These are phyloP conservation scores for Colletotrichum liriopes DNA, from an alignment of 2,329 filamentous ascomycete species.

Conservation along the genomic window DNA sequence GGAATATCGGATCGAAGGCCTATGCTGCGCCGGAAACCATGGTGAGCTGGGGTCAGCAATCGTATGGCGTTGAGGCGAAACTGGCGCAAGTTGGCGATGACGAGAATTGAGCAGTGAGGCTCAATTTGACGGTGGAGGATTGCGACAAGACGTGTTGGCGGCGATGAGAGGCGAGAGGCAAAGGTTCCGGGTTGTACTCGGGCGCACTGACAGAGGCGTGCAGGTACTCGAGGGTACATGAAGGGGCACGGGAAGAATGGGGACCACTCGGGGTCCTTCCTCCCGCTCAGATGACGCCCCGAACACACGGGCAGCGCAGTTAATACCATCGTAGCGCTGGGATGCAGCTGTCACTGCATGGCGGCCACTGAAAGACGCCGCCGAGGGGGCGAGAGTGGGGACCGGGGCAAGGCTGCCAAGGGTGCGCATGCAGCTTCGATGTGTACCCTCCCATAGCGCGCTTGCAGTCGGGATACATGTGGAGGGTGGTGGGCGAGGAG, in stretches of 20 bases:
- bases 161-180: background rate
- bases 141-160: background rate
- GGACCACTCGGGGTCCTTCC: slow-evolving; percentile 5
- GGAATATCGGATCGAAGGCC: no score
- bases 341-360: slow-evolving; percentile 26
- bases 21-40: no score
- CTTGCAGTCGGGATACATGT: background rate
- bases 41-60: background rate
- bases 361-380: slow-evolving; percentile 3
- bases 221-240: background rate
- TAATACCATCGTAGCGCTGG: slow-evolving; percentile 4
- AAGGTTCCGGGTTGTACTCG: background rate
- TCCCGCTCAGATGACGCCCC: background rate
- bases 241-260: slow-evolving; percentile 5
- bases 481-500: background rate
- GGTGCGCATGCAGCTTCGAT: slow-evolving; percentile 18
- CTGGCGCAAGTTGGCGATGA: background rate
- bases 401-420: slow-evolving; percentile 35
- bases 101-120: background rate
- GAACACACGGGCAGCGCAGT: background rate
- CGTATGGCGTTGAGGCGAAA: background rate
- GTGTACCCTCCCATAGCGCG: background rate
- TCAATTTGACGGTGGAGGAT: background rate
- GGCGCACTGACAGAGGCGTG: background rate
- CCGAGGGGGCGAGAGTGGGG: slow-evolving; percentile 5